Percentiles rank a stretch among this genome's conserved stretches.
These are phyloP conservation scores for Cytospora chrysosperma DNA, from an alignment of 2,329 filamentous ascomycete genomes.

Conservation along the genomic window DNA sequence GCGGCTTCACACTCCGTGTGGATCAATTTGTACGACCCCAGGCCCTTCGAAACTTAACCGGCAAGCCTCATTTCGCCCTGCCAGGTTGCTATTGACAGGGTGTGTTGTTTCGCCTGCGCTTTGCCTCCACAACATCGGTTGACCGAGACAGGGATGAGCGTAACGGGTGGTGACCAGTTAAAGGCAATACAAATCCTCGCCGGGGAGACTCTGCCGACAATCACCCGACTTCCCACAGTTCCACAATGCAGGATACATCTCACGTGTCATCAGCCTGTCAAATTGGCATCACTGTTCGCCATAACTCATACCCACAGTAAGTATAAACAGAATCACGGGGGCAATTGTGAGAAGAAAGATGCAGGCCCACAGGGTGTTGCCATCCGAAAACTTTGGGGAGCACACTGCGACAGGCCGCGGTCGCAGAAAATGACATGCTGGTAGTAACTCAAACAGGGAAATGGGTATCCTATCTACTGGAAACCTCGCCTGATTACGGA, in stretches of 20 bases:
- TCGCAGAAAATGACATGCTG: neutral
- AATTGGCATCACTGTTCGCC: neutral
- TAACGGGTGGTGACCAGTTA: neutral
- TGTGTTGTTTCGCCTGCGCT: neutral
- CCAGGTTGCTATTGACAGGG: neutral
- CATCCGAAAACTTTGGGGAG: neutral
- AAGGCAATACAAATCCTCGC: neutral
- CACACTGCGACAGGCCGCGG: neutral
- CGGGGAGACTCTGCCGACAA: neutral
- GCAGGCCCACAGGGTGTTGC: neutral
- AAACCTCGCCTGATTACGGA: conserved; percentile 2
- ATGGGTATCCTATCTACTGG: conserved; percentile 16
- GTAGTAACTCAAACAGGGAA: neutral
- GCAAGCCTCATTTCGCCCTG: neutral
- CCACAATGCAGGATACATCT: neutral
- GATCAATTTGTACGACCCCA: neutral
- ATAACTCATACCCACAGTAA: neutral
- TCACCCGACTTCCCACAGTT: neutral
- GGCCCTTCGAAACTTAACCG: neutral
- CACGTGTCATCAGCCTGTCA: conserved; percentile 8
- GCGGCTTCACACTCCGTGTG: neutral
- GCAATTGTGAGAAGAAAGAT: neutral
- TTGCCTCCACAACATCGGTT: neutral
- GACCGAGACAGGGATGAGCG: neutral
- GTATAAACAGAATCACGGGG: neutral